phyloP scores from a whole-genome alignment of 2,329 filamentous ascomycete species.

The Calonectria crousiana region DNA sequence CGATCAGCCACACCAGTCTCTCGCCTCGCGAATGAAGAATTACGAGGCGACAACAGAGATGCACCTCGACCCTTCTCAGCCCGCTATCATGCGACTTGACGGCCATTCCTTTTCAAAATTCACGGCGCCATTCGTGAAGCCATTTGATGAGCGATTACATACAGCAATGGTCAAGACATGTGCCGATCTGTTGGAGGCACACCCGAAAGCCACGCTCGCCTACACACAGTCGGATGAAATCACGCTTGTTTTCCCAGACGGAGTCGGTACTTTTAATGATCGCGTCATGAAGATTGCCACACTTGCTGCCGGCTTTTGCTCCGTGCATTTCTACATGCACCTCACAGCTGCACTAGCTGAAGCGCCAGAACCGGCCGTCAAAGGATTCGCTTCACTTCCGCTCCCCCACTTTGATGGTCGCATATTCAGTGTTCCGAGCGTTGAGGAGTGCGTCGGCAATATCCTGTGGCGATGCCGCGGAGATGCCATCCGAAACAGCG shows the following conservation, averaged over 20 bases:
- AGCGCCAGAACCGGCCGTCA: constrained; percentile 23
- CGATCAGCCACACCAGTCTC: constrained; percentile 1
- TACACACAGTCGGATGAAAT: constrained; percentile 36
- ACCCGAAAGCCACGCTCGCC: constrained; percentile 26
- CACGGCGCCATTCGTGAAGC: constrained; percentile 27
- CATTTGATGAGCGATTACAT: constrained; percentile 31
- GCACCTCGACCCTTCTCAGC: constrained; percentile 19
- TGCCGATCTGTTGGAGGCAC: constrained; percentile 24
- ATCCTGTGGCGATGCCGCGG: constrained; percentile 31
- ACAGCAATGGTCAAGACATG: constrained; percentile 32
- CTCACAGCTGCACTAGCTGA: constrained; percentile 23
- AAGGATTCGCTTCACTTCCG: constrained; percentile 15
- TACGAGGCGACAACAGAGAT: constrained; percentile 28
- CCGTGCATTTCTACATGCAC: constrained; percentile 32
- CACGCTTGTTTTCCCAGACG: constrained; percentile 33
- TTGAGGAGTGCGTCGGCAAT: constrained; percentile 30
- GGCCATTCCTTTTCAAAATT: constrained; percentile 35
- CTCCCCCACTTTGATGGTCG: constrained; percentile 29
- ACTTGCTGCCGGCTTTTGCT: constrained; percentile 30
- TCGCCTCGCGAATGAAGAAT: constrained; percentile 30
- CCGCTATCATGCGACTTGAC: constrained; percentile 33
- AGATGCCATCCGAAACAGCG: constrained; percentile 30
- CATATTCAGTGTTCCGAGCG: constrained; percentile 28
- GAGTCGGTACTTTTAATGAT: constrained; percentile 29
- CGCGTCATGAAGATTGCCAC: constrained; percentile 31